These are phyloP conservation scores for Calonectria pseudoturangicola DNA, from an alignment of 2,329 filamentous ascomycete genomes.

Conservation along the genomic window DNA sequence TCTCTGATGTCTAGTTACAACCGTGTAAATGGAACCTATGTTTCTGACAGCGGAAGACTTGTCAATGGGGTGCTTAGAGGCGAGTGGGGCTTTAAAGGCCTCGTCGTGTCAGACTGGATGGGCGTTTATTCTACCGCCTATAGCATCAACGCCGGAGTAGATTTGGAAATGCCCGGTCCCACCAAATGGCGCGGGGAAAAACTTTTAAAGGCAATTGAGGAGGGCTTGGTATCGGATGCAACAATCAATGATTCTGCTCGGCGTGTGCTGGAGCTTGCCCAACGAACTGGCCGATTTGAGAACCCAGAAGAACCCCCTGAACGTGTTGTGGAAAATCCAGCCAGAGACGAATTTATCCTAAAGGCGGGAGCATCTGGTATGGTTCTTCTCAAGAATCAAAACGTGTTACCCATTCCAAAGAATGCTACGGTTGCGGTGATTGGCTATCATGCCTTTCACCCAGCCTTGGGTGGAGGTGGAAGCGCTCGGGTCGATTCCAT, in stretches of 20 bases:
- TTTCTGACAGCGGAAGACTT: conserved; percentile 43
- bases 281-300: conserved; percentile 30
- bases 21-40: conserved; percentile 48
- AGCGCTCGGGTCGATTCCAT: conserved; percentile 31
- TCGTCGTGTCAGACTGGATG: conserved; percentile 60
- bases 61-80: conserved; percentile 51
- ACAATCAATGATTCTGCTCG: conserved; percentile 27
- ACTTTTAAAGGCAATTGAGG: conserved; percentile 15
- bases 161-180: conserved; percentile 39
- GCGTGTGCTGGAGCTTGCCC: conserved; percentile 24
- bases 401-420: conserved; percentile 69
- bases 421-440: conserved; percentile 46
- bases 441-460: conserved; percentile 53
- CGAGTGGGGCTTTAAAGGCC: conserved; percentile 58
- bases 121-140: conserved; percentile 54
- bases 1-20: conserved; percentile 43
- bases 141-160: conserved; percentile 52
- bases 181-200: conserved; percentile 20
- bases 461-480: conserved; percentile 51
- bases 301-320: conserved; percentile 34
- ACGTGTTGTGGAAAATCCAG: conserved; percentile 46
- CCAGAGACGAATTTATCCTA: conserved; percentile 39
- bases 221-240: conserved; percentile 1
- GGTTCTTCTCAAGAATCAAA: conserved; percentile 78
- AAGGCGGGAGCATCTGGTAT: conserved; percentile 52